Evolutionary conservation across 148 eudicot species (phyloP).

Genomic region (Spergularia bocconei): DNA sequence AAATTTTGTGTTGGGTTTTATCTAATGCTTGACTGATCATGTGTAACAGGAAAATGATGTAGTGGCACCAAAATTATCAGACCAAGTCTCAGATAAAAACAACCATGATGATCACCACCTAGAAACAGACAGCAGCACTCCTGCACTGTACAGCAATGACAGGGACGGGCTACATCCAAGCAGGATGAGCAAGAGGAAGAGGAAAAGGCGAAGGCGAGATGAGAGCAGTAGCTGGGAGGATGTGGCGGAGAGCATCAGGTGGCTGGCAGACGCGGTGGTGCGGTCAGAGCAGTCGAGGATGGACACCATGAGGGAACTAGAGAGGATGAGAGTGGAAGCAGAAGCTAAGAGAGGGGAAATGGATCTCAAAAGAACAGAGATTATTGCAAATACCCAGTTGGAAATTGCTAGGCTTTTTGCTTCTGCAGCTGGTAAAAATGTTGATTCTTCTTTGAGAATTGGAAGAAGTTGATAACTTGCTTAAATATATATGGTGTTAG

Average conservation of each 20-base stretch:
- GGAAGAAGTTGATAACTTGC: conserved; percentile 35
- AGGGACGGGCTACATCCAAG: conserved; percentile 34
- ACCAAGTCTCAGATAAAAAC: conserved; percentile 42
- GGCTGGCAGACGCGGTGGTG: conserved; percentile 69
- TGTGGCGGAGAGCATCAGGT: conserved; percentile 66
- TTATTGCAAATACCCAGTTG: conserved; percentile 78
- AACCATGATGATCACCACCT: conserved; percentile 16
- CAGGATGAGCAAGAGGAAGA: conserved; percentile 30
- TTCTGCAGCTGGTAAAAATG: conserved; percentile 40
- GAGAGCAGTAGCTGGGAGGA: conserved; percentile 32
- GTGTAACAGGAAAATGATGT: conserved; percentile 37
- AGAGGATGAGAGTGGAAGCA: conserved; percentile 78
- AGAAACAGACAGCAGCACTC: conserved; percentile 73
- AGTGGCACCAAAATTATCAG: conserved; percentile 31
- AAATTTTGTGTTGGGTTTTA: background rate
- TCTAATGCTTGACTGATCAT: background rate
- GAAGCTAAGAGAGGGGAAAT: conserved; percentile 77
- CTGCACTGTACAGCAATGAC: conserved; percentile 49
- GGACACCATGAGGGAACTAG: conserved; percentile 72
- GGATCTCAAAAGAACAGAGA: conserved; percentile 80
- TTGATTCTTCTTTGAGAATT: conserved; percentile 54
- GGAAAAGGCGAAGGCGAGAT: conserved; percentile 37
- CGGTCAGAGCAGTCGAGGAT: conserved; percentile 64
- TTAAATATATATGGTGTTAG: too few relatives aligned
- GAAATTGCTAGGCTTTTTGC: conserved; percentile 90